Evolutionary conservation across 2,329 filamentous ascomycete genomes (phyloP).

Genomic region (Epicoccum sorghinum): DNA sequence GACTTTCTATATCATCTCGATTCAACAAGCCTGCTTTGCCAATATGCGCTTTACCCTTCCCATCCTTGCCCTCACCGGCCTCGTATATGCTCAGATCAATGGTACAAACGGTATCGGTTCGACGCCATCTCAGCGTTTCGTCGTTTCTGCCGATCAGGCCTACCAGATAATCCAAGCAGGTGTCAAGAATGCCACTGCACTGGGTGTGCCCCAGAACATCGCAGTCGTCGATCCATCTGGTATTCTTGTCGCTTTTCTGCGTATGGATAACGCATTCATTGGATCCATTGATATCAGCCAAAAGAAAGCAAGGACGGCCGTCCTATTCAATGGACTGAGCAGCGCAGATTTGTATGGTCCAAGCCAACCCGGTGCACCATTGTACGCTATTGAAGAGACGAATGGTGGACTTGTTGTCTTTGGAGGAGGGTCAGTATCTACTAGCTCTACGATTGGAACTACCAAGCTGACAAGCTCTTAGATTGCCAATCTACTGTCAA

Average conservation of each 20-base stretch:
- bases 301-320: conserved; percentile 38
- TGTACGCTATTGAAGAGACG: conserved; percentile 34
- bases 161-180: conserved; percentile 29
- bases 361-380: conserved; percentile 24
- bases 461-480: conserved; percentile 5
- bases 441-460: too few relatives aligned
- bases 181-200: conserved; percentile 28
- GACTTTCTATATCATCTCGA: not conserved
- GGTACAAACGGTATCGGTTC: conserved; percentile 33
- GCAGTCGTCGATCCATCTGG: conserved; percentile 38
- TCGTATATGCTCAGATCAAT: conserved; percentile 24
- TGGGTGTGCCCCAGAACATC: conserved; percentile 36
- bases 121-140: conserved; percentile 24
- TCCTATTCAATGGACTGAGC: conserved; percentile 34
- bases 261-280: conserved; percentile 37
- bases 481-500: conserved; percentile 32
- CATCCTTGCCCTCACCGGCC: conserved; percentile 17
- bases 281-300: conserved; percentile 37
- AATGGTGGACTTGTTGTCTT: conserved; percentile 39
- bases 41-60: conserved; percentile 7
- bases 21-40: not conserved
- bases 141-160: conserved; percentile 32
- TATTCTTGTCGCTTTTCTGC: conserved; percentile 34
- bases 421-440: conserved; percentile 28
- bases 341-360: conserved; percentile 20